These are phyloP conservation scores for Metroxylon sagu DNA, from an alignment of 176 grass and related monocot genomes.

Conservation along the genomic window DNA sequence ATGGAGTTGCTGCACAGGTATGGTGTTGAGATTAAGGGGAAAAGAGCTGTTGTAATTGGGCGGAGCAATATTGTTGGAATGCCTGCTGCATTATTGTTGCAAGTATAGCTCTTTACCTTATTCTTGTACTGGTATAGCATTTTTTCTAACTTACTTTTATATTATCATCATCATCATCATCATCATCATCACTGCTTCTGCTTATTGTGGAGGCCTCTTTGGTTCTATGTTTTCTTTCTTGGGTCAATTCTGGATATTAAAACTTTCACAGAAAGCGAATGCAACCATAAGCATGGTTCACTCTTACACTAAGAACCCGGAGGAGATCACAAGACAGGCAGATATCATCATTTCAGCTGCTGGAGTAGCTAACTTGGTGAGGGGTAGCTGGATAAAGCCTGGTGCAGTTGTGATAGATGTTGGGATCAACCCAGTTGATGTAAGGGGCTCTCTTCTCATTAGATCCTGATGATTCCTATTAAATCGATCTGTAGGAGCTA, in stretches of 20 bases:
- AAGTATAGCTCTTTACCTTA: conserved; percentile 37
- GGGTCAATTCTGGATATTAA: too few relatives aligned
- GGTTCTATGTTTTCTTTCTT: too few relatives aligned
- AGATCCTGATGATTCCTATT: too few relatives aligned
- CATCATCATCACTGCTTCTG: too few relatives aligned
- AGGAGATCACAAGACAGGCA: conserved; percentile 73
- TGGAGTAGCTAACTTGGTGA: conserved; percentile 84
- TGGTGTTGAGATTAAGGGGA: conserved; percentile 82
- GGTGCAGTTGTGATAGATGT: conserved; percentile 90
- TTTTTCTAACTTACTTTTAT: conserved; percentile 8
- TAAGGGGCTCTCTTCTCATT: conserved; percentile 25
- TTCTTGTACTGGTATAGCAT: conserved; percentile 1
- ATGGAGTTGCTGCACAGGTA: conserved; percentile 78
- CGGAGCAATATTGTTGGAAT: conserved; percentile 95
- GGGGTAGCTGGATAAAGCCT: conserved; percentile 91
- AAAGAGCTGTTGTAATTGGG: conserved; percentile 77
- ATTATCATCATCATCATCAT: not conserved
- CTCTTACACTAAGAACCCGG: conserved; percentile 73
- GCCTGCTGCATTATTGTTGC: conserved; percentile 74
- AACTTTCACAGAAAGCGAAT: conserved; percentile 74
- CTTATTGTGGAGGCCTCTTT: too few relatives aligned
- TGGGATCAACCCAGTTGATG: conserved; percentile 94
- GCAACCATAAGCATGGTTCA: conserved; percentile 96
- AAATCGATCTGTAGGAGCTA: too few relatives aligned
- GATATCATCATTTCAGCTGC: conserved; percentile 90